Evolutionary conservation across 164 flowering plant species (phyloP), one percentile per base, ranked within the genome.

Genomic region (Aristolochia fimbriata): DNA sequence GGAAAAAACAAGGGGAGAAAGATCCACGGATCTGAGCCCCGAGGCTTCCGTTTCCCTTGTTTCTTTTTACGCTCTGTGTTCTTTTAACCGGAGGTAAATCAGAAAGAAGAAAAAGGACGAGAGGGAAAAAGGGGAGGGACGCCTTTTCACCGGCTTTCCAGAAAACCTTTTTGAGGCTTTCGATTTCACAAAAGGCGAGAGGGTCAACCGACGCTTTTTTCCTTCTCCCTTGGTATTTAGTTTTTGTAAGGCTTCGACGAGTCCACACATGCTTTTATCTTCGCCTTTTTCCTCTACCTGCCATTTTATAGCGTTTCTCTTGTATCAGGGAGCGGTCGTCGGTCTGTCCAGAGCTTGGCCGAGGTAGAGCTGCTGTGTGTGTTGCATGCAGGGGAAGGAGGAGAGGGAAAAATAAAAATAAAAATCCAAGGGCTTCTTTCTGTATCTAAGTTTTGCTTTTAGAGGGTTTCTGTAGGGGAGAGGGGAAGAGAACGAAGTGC

Each of bases 171-270:
- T 21, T 19, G 15, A 7, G 51, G 41, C 8, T 51, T 20, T 53
- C 22, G 49, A 60, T 61, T 58, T 50, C 46, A 53, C 62, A 16
- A 57, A 62, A 56, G 27, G 65, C 17, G 62, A 54, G 59, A 77
- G 76, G 81, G 90, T 84, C 90, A 84, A 87, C 88, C 77, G 55
- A 65, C 63, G 57, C 70, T 76, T 74, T 69, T 22, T 20, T 43
- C 41, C 53, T 64, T n/a, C n/a, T n/a, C 30, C 30, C 30, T 69
- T 71, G 74, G 67, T 55, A 15, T 51, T 75, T 59, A 70, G 66
- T 67, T 71, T 83, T 72, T 83, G 87, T 76, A 84, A 85, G 85
- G 95, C 80, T 77, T 83, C 74, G 72, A 82, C 59, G 73, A 80
- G 75, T 83, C 90, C 94, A 83, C 88, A 76, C 71, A 71, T 43